Base-by-base conservation (phyloP, 2,329 filamentous ascomycete species). In the Aspergillus puulaauensis region DNA sequence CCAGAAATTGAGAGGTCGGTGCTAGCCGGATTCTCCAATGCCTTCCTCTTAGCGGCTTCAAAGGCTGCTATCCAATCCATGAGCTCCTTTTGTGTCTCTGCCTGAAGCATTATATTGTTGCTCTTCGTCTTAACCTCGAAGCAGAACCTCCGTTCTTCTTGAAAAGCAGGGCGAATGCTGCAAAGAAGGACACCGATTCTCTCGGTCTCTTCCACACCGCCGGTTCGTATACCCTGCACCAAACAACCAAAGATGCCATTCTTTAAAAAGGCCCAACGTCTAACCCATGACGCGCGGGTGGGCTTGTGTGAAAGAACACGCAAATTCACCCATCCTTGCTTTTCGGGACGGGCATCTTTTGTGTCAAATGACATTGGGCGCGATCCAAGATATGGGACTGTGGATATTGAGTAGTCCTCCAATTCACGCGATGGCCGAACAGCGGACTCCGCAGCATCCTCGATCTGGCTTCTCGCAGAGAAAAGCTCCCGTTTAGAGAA, bases 81-180 rank as follows among this genome's bases (percentile, higher is more conserved):
- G n/a, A 99, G 83, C 70, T 98, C 91, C 50, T 80, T 81, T 72
- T 99, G 95, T 0, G 91, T 96, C 72, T 99, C 95, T 4, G 93
- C 90, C 76, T 99, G 95, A 3, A 99, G 81, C 58, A 97, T 79
- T 62, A 96, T 87, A 50, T 88, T 95, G 61, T 90, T 90, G 68
- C 91, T 96, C 75, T 97, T 99, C 2, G 95, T 99, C 80, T 98
- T 99, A 68, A 99, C 90, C 75, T 99, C 95, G 68, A 99, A 97
- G 72, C 95, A 98, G 75, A 98, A 99, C 15, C 95, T 86, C 40
- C 95, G 86, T 69, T 99, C 95, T 75, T 99, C 95, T 64, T 91
- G 88, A 52, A 96, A 89, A 0, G 93, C 92, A 17, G 93, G 92
- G 67, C 93, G 91, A 49, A 95, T 90, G 68, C 91, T 96, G 77